Percentiles rank a stretch among this genome's conserved stretches.
phyloP scores from a whole-genome alignment of 768 basidiomycete genomes.

The Termitomyces sp. region DNA sequence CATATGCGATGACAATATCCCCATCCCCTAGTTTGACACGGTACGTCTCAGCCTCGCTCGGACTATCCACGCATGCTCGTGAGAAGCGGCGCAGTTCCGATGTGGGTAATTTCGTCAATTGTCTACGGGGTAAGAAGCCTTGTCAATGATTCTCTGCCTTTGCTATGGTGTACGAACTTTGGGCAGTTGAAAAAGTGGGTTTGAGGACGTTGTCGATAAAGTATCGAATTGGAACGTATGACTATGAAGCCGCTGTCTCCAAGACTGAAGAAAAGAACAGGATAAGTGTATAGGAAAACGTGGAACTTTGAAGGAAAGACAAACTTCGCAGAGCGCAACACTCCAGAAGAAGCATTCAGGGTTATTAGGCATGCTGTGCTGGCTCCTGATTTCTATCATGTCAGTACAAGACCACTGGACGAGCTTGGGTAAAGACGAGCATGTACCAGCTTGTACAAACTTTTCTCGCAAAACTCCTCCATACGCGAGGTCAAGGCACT shows the following conservation, averaged over 20 bases:
- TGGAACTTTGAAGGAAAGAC: slow-evolving; percentile 16
- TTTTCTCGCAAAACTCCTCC: slow-evolving; percentile 65
- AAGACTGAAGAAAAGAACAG: slow-evolving; percentile 35
- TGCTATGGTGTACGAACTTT: slow-evolving; percentile 27
- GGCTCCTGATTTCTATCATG: slow-evolving; percentile 46
- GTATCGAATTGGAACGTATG: slow-evolving; percentile 59
- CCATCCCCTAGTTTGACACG: slow-evolving; percentile 42
- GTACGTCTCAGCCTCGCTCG: slow-evolving; percentile 40
- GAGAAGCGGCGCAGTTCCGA: slow-evolving; percentile 35
- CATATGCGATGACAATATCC: slow-evolving; percentile 48
- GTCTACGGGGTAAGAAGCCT: slow-evolving; percentile 28
- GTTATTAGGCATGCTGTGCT: slow-evolving; percentile 79
- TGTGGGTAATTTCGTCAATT: slow-evolving; percentile 49
- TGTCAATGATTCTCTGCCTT: slow-evolving; percentile 3
- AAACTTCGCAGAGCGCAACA: slow-evolving; percentile 76
- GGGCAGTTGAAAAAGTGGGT: slow-evolving; percentile 57
- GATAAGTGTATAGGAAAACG: background rate
- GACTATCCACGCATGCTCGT: slow-evolving; percentile 49
- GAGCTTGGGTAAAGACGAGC: slow-evolving; percentile 13
- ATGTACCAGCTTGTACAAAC: slow-evolving; percentile 59
- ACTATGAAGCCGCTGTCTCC: slow-evolving; percentile 79
- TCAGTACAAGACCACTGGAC: slow-evolving; percentile 10
- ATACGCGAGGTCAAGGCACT: slow-evolving; percentile 71
- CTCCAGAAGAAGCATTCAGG: slow-evolving; percentile 68
- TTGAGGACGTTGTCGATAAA: slow-evolving; percentile 46